Evolutionary conservation across 208 protist genomes (phyloP), one percentile per base, ranked within the genome.

Genomic region (Trypanosoma platydactyli): DNA sequence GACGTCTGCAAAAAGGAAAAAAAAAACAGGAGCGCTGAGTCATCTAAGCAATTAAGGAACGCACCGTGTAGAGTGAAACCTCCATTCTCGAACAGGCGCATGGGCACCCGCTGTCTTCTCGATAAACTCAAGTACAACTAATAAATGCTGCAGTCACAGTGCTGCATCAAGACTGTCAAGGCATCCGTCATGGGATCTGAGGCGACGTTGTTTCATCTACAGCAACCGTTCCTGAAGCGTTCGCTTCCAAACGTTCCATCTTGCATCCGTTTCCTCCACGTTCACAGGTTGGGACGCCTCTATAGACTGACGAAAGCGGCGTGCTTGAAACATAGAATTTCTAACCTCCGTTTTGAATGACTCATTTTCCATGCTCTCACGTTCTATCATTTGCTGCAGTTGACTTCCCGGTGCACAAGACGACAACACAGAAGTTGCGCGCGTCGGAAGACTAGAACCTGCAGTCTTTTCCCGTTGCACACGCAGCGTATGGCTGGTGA

Each of bases 201-300:
- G 22, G 25, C 16, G 12, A 30, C 20, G 22, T 18, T 30, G 30
- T 56, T 46, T 24, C 29, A 33, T n/a, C 24, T 59, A 18, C 41
- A 25, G 0, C 41, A 68, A 5, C 38, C 52, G 33, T 25, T 68
- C 62, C 2, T 68, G 48, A 24, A 68, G 25, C 27, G 51, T 68
- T 49, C 40, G 62, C 22, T 30, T 68, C 50, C 50, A 68, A 42
- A 68, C 38, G 22, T 59, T 30, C 62, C 62, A 68, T 51, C 40
- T 46, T 42, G 29, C 62, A 22, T 59, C 3, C 1, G 51, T 59
- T 25, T 68, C 52, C 15, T 59, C 12, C 13, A 30, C 62, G 24
- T 57, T 41, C 12, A 59, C 18, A 27, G 62, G 52, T 12, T 6
- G 29, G 1, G 41, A 22, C 6, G 33, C 33, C 7, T n/a, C 48